Base-by-base conservation (phyloP, 805 yeast species). In the Metschnikowia anglica region DNA sequence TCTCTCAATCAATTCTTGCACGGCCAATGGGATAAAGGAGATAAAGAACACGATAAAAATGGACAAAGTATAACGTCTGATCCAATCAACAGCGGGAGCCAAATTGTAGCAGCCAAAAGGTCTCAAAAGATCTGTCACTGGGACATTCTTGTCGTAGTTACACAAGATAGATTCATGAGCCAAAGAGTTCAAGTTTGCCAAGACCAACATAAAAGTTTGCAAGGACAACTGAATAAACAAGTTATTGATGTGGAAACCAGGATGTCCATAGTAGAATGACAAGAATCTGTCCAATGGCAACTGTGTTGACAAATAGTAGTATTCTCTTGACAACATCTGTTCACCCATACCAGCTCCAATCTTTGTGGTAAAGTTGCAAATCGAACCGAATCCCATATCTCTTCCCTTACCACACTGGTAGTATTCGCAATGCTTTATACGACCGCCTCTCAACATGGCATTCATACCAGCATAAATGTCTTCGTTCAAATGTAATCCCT, bases 321-420 rank as follows among this genome's bases (percentile, higher is more conserved):
- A 85, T 60, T 86, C 95, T 54, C 95, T 73, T 3, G 91, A 85
- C 43, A 86, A 71, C 79, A 85, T 80, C 59, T 86, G 95, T 57
- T 86, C 95, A 36, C 93, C 91, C 95, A 86, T 86, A 46, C 93
- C 95, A 41, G 93, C 88, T 35, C 95, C 95, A 62, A 86, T 85
- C 58, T 86, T 86, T 17, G 91, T 83, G 5, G 87, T 84, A 65
- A 86, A 86, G 61, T 84, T 85, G 62, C 84, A 73, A 56, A 86
- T 85, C 2, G 93, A 85, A 3, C 88, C 86, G 63, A 86, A 85
- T 3, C 95, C 93, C 57, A 86, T 72, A 68, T 86, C 93, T 60
- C 95, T 73, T 32, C 95, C 95, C 61, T 86, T 86, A 46, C 95
- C 95, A 66, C 95, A 86, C 57, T 86, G 95, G 51, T 79, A 75